These are phyloP conservation scores for Tolypocladium sp. DNA, from an alignment of 2,329 filamentous ascomycete genomes.

Conservation along the genomic window DNA sequence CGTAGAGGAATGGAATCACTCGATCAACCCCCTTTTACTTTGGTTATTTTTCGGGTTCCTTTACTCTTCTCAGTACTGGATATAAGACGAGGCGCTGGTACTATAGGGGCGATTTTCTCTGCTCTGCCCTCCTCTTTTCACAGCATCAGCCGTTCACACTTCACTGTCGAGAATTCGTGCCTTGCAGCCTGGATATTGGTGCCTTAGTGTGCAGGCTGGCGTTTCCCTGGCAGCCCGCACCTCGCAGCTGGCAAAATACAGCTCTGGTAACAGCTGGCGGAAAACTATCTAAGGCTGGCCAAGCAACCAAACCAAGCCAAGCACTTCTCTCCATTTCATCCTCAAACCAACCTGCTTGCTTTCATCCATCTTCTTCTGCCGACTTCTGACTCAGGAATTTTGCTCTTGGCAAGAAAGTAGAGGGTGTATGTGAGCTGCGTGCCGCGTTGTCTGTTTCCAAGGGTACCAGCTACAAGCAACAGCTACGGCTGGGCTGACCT, in stretches of 20 bases:
- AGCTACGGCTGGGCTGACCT: neutral
- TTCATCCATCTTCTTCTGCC: neutral
- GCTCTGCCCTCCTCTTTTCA: neutral
- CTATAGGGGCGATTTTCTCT: neutral
- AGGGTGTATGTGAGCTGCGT: neutral
- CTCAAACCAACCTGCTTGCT: neutral
- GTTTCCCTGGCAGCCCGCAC: neutral
- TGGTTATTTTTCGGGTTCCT: neutral
- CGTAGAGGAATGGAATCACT: neutral
- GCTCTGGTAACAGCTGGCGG: neutral
- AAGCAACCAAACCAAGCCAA: neutral
- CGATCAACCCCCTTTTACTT: neutral
- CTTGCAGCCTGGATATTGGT: neutral
- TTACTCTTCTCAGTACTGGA: neutral
- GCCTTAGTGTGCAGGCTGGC: neutral
- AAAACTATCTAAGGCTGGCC: neutral
- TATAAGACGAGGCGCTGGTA: neutral
- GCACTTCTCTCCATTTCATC: neutral
- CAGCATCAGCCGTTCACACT: neutral
- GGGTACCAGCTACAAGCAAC: neutral
- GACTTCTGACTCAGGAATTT: neutral
- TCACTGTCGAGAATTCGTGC: neutral
- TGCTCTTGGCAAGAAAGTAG: neutral
- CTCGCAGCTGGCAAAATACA: neutral
- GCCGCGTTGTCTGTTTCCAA: neutral